phyloP scores from a whole-genome alignment of 139 green algal genomes.

The Protoeuglena noctilucae region DNA sequence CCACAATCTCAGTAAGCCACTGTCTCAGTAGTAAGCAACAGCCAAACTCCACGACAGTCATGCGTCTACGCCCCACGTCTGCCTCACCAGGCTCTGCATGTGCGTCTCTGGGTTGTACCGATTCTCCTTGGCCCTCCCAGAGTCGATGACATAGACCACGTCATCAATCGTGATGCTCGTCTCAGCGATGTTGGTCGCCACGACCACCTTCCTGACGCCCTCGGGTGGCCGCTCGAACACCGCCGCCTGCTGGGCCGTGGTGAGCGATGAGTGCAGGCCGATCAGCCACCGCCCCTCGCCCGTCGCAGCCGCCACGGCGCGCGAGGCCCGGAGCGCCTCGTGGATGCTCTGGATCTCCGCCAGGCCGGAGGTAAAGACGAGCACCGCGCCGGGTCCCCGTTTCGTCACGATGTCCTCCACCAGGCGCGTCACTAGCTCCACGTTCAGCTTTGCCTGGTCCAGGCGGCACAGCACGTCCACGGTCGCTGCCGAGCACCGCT shows the following conservation, averaged over 20 bases:
- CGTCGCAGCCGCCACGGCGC: background rate
- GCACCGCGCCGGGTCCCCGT: conserved; percentile 9
- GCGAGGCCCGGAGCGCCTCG: background rate
- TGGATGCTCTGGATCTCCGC: conserved; percentile 10
- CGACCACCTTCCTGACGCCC: conserved; percentile 32
- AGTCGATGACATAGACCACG: conserved; percentile 27
- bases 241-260: conserved; percentile 16
- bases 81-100: too few relatives aligned
- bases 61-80: conserved; percentile 4
- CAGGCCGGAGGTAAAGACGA: conserved; percentile 21
- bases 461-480: background rate
- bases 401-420: background rate
- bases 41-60: background rate
- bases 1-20: background rate
- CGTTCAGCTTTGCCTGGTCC: conserved; percentile 1
- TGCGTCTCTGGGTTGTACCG: conserved; percentile 10
- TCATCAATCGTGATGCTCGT: conserved; percentile 43
- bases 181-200: conserved; percentile 42
- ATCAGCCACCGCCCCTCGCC: conserved; percentile 6
- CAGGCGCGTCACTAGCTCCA: conserved; percentile 1
- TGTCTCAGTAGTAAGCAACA: background rate
- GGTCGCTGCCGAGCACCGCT: background rate
- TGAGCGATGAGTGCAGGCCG: conserved; percentile 17
- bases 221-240: conserved; percentile 22
- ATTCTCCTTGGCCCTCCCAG: conserved; percentile 25